Conservation (phyloP, 768 basidiomycete genomes). For the Kwoniella sp. region DNA sequence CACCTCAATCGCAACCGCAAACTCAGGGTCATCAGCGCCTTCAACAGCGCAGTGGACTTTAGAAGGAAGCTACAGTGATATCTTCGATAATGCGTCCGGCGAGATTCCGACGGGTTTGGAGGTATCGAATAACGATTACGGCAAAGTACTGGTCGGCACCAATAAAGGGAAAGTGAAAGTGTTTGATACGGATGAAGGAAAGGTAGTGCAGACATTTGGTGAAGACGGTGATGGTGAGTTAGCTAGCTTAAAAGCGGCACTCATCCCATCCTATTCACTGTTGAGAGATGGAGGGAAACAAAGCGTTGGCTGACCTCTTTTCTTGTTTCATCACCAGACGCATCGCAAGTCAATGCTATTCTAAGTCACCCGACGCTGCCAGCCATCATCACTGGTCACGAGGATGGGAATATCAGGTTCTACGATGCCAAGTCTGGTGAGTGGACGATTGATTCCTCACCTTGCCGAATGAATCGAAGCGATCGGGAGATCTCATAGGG, state of each 20-base stretch:
- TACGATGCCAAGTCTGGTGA: conserved; percentile 80
- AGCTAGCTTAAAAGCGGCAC: too few relatives aligned
- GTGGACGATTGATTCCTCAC: conserved; percentile 43
- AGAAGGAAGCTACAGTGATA: conserved; percentile 11
- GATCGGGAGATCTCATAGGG: not conserved
- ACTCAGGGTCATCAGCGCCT: too few relatives aligned
- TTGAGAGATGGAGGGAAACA: too few relatives aligned
- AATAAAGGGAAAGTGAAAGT: conserved; percentile 86
- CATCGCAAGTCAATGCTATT: conserved; percentile 42
- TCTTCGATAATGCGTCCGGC: conserved; percentile 61
- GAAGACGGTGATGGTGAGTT: conserved; percentile 57
- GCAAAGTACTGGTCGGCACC: conserved; percentile 87
- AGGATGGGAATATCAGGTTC: conserved; percentile 88
- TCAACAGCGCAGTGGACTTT: conserved; percentile 4
- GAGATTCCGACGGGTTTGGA: conserved; percentile 79
- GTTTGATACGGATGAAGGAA: conserved; percentile 69
- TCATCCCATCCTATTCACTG: too few relatives aligned
- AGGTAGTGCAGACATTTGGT: conserved; percentile 60
- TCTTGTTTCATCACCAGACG: conserved; percentile 7
- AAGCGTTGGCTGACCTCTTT: too few relatives aligned
- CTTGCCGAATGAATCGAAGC: not conserved
- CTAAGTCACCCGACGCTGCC: conserved; percentile 81
- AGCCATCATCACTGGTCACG: conserved; percentile 83
- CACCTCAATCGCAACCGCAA: too few relatives aligned
- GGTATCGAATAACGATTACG: conserved; percentile 74